Base-by-base conservation (phyloP, 306 rosid species). In the Quercus agrifolia region DNA sequence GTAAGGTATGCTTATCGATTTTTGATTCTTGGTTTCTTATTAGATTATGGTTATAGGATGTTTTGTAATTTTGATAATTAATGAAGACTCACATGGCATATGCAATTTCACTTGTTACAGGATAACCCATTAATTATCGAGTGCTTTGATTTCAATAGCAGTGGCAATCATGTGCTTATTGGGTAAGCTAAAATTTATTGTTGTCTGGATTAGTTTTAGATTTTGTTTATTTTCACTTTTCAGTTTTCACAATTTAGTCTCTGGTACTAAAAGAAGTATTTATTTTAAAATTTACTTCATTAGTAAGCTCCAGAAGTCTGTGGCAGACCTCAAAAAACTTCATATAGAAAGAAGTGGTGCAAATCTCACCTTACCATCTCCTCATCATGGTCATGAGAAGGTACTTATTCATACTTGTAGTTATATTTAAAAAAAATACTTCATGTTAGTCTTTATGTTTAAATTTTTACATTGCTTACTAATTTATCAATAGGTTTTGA, bases 131-230 rank as follows among this genome's bases (percentile, higher is more conserved):
- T 95, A 82, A 19, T 87, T 33, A 89, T 95, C 1, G 99, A 95
- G 88, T 92, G 99, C 82, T 95, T 90, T 84, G 94, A 92, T 90
- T 95, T 95, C 90, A 91, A 95, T 85, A 87, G 79, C 73, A 85
- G 56, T 62, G 99, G 99, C 74, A 76, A 85, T 79, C 99, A 95
- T 75, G 87, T 56, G 46, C 91, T 92, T 33, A 82, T 95, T 35
- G 98, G 99, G 98, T 92, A 89, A 80, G 71, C 63, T 35, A 77
- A 38, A 74, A 41, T 74, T 76, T 8, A 18, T 81, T 25, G 64
- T 51, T 63, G 2, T 75, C 33, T 3, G 0, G 15, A 21, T 71
- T 8, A n/a, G 2, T 2, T 21, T 13, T 15, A 20, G 5, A 11
- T 71, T 71, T 38, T 38, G 46, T 38, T 38, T 38, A 38, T 38